phyloP scores from a whole-genome alignment of 2,329 filamentous ascomycete genomes.

The Diplodia sapinea region DNA sequence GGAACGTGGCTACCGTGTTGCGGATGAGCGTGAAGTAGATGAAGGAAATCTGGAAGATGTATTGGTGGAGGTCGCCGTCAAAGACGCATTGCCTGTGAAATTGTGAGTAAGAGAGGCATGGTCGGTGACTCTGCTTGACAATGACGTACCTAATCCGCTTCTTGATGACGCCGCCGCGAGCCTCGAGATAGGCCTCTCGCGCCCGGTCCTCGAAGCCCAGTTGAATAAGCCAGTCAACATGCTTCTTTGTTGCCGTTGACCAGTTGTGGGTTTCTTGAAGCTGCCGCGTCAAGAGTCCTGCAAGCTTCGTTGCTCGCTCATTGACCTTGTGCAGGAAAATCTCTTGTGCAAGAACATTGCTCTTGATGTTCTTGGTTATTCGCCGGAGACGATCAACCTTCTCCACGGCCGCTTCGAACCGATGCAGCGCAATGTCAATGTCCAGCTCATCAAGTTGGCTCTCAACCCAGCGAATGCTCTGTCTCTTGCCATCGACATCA shows the following conservation, averaged over 20 bases:
- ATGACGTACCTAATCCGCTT: conserved; percentile 75
- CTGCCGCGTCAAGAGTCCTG: conserved; percentile 75
- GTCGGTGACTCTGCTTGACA: conserved; percentile 8
- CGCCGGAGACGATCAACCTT: conserved; percentile 84
- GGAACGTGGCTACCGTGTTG: conserved; percentile 90
- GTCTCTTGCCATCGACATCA: conserved; percentile 94
- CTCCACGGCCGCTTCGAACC: conserved; percentile 82
- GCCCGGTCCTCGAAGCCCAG: conserved; percentile 91
- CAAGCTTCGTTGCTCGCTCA: conserved; percentile 79
- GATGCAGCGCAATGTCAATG: conserved; percentile 90
- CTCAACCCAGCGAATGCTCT: conserved; percentile 95
- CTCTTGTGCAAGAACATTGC: conserved; percentile 85
- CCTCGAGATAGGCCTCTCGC: conserved; percentile 82
- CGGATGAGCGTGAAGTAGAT: conserved; percentile 94
- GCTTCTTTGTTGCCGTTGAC: conserved; percentile 75
- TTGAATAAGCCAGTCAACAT: conserved; percentile 82
- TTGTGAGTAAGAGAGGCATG: conserved; percentile 36
- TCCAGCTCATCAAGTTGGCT: conserved; percentile 94
- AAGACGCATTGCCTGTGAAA: conserved; percentile 84
- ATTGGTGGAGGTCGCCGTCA: conserved; percentile 87
- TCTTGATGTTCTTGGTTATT: conserved; percentile 79
- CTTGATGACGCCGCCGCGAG: conserved; percentile 77
- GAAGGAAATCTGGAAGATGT: conserved; percentile 94
- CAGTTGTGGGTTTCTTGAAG: conserved; percentile 79
- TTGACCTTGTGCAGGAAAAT: conserved; percentile 92